Percentiles rank a stretch among this genome's conserved stretches.
Conservation (phyloP, 2,329 filamentous ascomycete species). For the Colletotrichum echinochloae region DNA sequence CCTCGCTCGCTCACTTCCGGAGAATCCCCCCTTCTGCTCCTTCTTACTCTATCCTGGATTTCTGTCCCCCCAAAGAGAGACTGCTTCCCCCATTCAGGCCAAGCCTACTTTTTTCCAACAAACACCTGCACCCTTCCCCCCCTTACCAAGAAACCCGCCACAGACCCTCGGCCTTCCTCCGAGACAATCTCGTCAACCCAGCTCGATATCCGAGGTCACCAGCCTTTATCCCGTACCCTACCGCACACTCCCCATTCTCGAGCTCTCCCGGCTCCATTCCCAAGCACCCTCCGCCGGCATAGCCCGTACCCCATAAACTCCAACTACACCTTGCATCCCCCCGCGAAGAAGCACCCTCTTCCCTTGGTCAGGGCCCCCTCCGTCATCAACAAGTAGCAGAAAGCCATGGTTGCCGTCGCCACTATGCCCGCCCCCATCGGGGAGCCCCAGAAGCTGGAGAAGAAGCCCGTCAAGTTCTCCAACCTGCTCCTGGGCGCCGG, state of each 20-base stretch:
- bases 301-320: conserved; percentile 37
- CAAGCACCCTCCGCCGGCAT: conserved; percentile 4
- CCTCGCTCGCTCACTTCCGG: conserved; percentile 25
- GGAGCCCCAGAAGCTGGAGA: conserved; percentile 76
- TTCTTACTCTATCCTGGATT: conserved; percentile 8
- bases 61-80: conserved; percentile 7
- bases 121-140: not conserved
- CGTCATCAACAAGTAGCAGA: conserved; percentile 57
- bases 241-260: conserved; percentile 23
- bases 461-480: conserved; percentile 99
- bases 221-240: conserved; percentile 37
- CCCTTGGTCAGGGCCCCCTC: conserved; percentile 98
- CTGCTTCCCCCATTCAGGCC: conserved; percentile 21
- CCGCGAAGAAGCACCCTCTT: conserved; percentile 87
- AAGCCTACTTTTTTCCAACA: conserved; percentile 14
- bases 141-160: not conserved
- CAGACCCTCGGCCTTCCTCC: conserved; percentile 31
- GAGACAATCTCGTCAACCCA: conserved; percentile 30
- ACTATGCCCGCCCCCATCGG: conserved; percentile 64
- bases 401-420: conserved; percentile 72
- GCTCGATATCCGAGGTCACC: conserved; percentile 40
- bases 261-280: conserved; percentile 19
- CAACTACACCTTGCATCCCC: conserved; percentile 43
- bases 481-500: conserved; percentile 95
- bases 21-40: conserved; percentile 5